Evolutionary conservation across 148 eudicot species (phyloP).

Genomic region (Linanthus parryae): DNA sequence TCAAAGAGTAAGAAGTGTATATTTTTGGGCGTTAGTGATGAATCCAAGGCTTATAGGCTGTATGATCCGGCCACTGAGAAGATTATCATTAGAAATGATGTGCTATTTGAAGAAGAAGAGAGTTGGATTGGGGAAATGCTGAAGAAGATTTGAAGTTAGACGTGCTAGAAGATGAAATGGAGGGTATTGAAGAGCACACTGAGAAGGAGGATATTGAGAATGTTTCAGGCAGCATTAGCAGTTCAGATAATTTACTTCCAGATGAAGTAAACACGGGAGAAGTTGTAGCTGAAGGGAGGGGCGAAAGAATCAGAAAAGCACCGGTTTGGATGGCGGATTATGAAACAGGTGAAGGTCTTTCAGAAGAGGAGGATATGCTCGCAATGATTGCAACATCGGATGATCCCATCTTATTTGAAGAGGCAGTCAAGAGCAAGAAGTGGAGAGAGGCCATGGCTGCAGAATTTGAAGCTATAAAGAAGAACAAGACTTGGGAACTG

Average conservation of each 20-base stretch:
- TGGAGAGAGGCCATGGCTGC: not conserved
- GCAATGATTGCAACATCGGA: not conserved
- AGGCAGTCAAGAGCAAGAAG: not conserved
- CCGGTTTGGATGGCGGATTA: not conserved
- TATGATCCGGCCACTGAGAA: not conserved
- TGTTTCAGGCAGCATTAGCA: not conserved
- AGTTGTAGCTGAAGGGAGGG: not conserved
- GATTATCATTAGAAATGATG: not conserved
- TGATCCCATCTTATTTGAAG: conserved; percentile 4
- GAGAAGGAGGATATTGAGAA: not conserved
- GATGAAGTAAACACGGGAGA: not conserved
- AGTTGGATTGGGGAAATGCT: not conserved
- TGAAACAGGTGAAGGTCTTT: conserved; percentile 1
- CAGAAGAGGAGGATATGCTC: not conserved
- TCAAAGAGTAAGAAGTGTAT: not conserved
- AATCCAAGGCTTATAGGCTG: not conserved
- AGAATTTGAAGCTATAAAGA: not conserved
- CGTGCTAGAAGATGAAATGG: not conserved
- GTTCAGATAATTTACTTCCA: not conserved
- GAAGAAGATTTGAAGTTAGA: not conserved
- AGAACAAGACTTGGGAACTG: conserved; percentile 4
- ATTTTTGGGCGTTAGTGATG: not conserved
- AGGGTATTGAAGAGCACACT: not conserved
- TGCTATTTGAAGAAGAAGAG: too few relatives aligned
- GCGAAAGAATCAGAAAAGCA: not conserved